These are phyloP conservation scores for Pleurotus cornucopiae DNA, from an alignment of 768 basidiomycete species.

Conservation along the genomic window DNA sequence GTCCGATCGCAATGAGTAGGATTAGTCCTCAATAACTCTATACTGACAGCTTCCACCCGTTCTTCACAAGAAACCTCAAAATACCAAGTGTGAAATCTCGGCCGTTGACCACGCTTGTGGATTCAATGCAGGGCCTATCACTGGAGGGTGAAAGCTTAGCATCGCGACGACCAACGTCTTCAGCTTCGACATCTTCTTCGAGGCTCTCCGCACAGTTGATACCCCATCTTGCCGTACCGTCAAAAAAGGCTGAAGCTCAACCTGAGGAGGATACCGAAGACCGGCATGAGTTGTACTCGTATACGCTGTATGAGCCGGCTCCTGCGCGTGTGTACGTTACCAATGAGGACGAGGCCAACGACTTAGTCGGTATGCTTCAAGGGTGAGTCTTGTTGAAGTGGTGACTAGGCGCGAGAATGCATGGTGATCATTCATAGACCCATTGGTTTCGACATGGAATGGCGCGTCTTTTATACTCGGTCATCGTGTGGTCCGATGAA, in stretches of 20 bases:
- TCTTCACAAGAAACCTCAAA: no score
- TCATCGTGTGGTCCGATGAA: not conserved
- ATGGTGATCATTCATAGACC: slow-evolving; percentile 13
- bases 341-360: slow-evolving; percentile 25
- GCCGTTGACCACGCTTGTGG: no score
- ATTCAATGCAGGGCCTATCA: no score
- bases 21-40: no score
- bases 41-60: no score
- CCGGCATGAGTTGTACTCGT: slow-evolving; percentile 21
- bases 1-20: no score
- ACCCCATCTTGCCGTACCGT: no score
- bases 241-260: not conserved
- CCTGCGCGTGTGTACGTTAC: slow-evolving; percentile 22
- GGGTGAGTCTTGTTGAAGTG: slow-evolving; percentile 15
- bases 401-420: not conserved
- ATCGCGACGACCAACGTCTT: no score
- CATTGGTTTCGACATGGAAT: slow-evolving; percentile 30
- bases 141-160: no score
- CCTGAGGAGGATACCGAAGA: not conserved
- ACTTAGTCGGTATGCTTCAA: slow-evolving; percentile 21
- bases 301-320: slow-evolving; percentile 23
- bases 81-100: no score
- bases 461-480: slow-evolving; percentile 21
- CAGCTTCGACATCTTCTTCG: no score
- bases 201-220: no score